Base-by-base conservation (phyloP, 2,329 filamentous ascomycete species). In the Colletotrichum sp. region DNA sequence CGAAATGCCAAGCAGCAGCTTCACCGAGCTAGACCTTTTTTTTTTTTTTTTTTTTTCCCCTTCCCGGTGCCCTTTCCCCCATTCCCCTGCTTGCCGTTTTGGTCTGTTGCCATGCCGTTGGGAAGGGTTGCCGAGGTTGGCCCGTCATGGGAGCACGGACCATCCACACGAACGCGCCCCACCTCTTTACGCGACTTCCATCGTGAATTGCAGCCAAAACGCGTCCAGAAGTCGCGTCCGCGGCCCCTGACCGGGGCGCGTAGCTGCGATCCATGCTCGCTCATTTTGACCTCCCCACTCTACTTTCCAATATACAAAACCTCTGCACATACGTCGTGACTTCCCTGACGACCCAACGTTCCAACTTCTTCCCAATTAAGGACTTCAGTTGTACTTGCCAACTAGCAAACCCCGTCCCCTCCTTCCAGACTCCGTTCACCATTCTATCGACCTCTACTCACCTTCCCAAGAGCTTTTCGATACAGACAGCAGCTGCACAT, bases 111-210 rank as follows among this genome's bases (percentile, higher is more conserved):
- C 44, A 57, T 34, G 36, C 68, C 55, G 55, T 57, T 73, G 44
- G 15, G 18, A 62, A 60, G 24, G 28, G 39, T 34, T 59, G 70
- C 62, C 68, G 62, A 72, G 39, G 70, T 76, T 76, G 64, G 52
- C 59, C 70, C n/a, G 70, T 63, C 28, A 32, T 12, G 68, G 18
- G 13, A 55, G 73, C 73, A 76, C 59, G 70, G 70, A 21, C 73
- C 73, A 69, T 2, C 4, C 3, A 52, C 18, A 32, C 13, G 16
- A 55, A 13, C 70, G 64, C 63, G 70, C 49, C 59, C 70, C 73
- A 73, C 70, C 70, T 59, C 73, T 76, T 76, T 55, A 76, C 73
- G 73, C 73, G 73, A 68, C 70, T 68, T 74, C 57, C 28, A 68
- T 76, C 44, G 63, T 76, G 73, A 68, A 44, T 16, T 21, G n/a